Percentiles rank a stretch among this genome's conserved stretches.
phyloP scores from a whole-genome alignment of 257 asterid species.

The Petunia secreta region DNA sequence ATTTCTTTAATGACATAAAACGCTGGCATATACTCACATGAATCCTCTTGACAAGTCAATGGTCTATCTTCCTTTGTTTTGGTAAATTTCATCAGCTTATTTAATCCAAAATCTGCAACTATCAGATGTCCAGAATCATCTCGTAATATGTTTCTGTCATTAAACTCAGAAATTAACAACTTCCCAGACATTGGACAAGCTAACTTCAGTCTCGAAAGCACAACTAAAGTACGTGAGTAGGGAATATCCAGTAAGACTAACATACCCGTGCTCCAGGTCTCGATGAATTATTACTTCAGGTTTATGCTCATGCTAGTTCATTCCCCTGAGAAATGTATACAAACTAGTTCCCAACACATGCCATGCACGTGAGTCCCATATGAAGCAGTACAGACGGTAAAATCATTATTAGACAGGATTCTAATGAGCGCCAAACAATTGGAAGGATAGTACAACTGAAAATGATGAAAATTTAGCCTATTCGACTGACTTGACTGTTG shows the following conservation, averaged over 20 bases:
- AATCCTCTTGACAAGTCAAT: slow-evolving; percentile 52
- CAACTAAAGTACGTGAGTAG: slow-evolving; percentile 13
- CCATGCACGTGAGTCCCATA: too few relatives aligned
- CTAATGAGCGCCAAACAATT: too few relatives aligned
- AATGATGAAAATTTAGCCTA: too few relatives aligned
- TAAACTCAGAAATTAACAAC: slow-evolving; percentile 40
- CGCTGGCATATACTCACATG: slow-evolving; percentile 51
- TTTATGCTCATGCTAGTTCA: slow-evolving; percentile 92
- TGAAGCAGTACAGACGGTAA: too few relatives aligned
- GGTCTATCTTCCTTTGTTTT: slow-evolving; percentile 68
- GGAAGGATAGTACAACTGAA: too few relatives aligned
- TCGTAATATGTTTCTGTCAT: slow-evolving; percentile 75
- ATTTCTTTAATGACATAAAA: slow-evolving; percentile 8
- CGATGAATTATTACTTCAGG: slow-evolving; percentile 94
- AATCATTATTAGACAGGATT: too few relatives aligned
- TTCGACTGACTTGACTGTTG: too few relatives aligned
- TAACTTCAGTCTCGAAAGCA: neutral
- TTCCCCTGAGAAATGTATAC: slow-evolving; percentile 62
- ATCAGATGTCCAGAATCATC: slow-evolving; percentile 92
- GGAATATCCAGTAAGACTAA: slow-evolving; percentile 27
- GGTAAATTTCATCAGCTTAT: slow-evolving; percentile 69
- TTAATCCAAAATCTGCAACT: slow-evolving; percentile 91
- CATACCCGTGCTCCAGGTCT: slow-evolving; percentile 96
- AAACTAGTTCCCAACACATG: neutral
- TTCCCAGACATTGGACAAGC: slow-evolving; percentile 22